Evolutionary conservation across 371 early-diverging fungal genomes (phyloP).

Genomic region (Circinella minor): DNA sequence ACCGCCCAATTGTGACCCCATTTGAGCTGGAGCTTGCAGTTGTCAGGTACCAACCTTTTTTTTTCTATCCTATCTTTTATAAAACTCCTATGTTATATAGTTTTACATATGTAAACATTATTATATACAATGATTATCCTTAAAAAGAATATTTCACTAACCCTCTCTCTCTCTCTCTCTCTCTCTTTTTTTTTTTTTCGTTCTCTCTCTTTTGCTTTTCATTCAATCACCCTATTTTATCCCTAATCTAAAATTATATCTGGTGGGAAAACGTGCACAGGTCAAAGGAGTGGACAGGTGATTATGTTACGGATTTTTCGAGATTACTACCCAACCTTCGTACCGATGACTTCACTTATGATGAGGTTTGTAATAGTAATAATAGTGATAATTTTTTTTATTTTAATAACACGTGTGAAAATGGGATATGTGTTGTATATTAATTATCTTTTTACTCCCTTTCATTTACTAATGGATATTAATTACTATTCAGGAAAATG

Average conservation of each 20-base stretch:
- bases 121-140: no score
- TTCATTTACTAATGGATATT: neutral
- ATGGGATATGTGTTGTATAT: no score
- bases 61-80: conserved; percentile 8
- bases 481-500: conserved; percentile 31
- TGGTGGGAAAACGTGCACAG: conserved; percentile 27
- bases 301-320: conserved; percentile 77
- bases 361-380: conserved; percentile 31
- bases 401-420: conserved; percentile 2
- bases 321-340: conserved; percentile 58
- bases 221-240: no score
- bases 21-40: conserved; percentile 88
- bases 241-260: neutral
- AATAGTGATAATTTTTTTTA: neutral
- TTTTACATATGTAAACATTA: neutral
- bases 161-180: no score
- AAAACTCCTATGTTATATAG: conserved; percentile 19
- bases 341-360: conserved; percentile 46
- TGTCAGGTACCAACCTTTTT: conserved; percentile 34
- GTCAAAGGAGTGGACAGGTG: conserved; percentile 76
- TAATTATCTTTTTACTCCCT: neutral
- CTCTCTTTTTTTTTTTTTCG: no score
- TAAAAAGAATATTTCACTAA: neutral
- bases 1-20: conserved; percentile 92
- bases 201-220: no score